Conservation (phyloP, 106 monocot genomes). For the Apostasia ramifera region DNA sequence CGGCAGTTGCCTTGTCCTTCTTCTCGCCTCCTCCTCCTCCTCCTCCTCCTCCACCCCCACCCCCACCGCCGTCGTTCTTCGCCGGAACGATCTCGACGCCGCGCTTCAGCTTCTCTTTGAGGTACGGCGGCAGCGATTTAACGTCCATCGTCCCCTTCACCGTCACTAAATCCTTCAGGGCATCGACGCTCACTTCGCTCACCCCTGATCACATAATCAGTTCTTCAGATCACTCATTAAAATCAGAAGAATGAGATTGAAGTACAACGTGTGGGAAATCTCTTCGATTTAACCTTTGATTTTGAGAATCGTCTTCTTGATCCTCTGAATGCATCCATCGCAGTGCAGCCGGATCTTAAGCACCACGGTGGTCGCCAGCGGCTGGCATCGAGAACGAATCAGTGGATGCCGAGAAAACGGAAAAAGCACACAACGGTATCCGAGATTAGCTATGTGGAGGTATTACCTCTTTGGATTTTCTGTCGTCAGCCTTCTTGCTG, state of each 20-base stretch:
- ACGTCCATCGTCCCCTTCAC: slow-evolving; percentile 57
- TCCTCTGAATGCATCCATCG: slow-evolving; percentile 57
- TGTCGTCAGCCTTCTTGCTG: slow-evolving; percentile 8
- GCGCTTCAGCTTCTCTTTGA: slow-evolving; percentile 43
- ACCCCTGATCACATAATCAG: slow-evolving; percentile 22
- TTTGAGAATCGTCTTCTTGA: slow-evolving; percentile 34
- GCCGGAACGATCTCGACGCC: slow-evolving; percentile 28
- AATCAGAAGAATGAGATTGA: neutral
- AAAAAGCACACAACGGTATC: too few species aligned
- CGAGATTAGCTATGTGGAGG: neutral
- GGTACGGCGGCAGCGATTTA: slow-evolving; percentile 20
- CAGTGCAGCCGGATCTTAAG: slow-evolving; percentile 66
- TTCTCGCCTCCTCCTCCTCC: neutral
- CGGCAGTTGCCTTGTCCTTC: slow-evolving; percentile 4
- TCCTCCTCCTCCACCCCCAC: slow-evolving; percentile 4
- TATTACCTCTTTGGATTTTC: slow-evolving; percentile 13
- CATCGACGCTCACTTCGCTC: slow-evolving; percentile 29
- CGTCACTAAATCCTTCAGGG: slow-evolving; percentile 32
- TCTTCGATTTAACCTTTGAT: slow-evolving; percentile 26
- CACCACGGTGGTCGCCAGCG: slow-evolving; percentile 22
- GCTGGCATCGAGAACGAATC: neutral
- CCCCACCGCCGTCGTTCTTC: slow-evolving; percentile 25
- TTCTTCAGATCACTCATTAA: neutral
- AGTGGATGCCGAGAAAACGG: neutral
- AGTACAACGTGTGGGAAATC: too few species aligned